These are phyloP conservation scores for Diaporthe longicolla DNA, from an alignment of 2,329 filamentous ascomycete species.

Conservation along the genomic window DNA sequence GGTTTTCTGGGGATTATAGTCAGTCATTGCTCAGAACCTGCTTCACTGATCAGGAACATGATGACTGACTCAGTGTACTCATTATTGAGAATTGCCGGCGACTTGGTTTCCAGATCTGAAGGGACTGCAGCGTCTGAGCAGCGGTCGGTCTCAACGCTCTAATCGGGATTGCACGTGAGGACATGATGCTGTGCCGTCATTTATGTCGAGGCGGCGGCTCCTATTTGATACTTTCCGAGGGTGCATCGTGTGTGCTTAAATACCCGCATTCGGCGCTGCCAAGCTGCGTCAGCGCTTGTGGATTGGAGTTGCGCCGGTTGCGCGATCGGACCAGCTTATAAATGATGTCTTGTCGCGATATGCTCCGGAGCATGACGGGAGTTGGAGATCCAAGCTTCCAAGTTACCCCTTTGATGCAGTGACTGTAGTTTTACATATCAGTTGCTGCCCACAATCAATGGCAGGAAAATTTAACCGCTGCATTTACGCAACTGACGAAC, in stretches of 20 bases:
- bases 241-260: background rate
- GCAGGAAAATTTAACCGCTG: background rate
- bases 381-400: no score
- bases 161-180: no score
- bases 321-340: slow-evolving; percentile 9
- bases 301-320: background rate
- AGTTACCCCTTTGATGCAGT: background rate
- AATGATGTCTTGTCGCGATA: background rate
- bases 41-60: no score
- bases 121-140: background rate
- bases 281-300: slow-evolving; percentile 11
- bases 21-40: background rate
- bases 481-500: background rate
- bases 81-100: background rate
- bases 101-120: background rate
- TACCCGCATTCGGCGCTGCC: background rate
- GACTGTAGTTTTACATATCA: no score
- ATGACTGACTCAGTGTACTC: background rate
- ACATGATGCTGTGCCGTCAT: background rate
- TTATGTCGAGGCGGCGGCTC: background rate
- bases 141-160: background rate
- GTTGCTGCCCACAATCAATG: background rate
- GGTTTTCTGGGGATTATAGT: background rate
- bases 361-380: background rate
- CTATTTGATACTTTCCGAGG: background rate